A percentile compares a stretch with the other conserved stretches of the same genome.
Conservation (phyloP, 345 rosid species). For the Sonneratia caseolaris region DNA sequence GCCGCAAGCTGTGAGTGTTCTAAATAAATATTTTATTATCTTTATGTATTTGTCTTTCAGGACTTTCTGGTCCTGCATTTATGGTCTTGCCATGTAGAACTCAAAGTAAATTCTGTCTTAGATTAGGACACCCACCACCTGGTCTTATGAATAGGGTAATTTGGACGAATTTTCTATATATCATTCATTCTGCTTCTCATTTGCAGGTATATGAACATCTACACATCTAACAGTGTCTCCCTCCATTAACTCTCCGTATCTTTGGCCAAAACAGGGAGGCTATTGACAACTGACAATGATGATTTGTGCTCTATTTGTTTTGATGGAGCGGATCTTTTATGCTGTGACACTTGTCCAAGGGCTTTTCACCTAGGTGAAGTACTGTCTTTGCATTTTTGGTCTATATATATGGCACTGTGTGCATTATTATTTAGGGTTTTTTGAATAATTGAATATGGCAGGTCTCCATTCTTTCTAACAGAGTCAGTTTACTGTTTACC, state of each 20-base stretch:
- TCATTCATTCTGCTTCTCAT: conserved; percentile 6
- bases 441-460: background rate
- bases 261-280: conserved; percentile 42
- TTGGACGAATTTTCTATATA: too few species aligned
- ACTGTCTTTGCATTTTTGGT: background rate
- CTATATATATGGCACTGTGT: background rate
- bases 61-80: background rate
- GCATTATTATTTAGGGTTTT: background rate
- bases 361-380: conserved; percentile 72
- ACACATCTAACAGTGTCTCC: conserved; percentile 94
- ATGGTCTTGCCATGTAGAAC: background rate
- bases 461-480: background rate
- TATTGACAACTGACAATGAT: conserved; percentile 60
- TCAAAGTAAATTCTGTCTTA: background rate
- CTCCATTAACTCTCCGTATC: conserved; percentile 80
- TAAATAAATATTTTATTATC: background rate
- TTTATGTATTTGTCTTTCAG: background rate
- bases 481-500: background rate
- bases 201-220: conserved; percentile 76
- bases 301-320: conserved; percentile 74
- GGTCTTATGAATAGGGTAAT: background rate
- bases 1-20: conserved; percentile 83
- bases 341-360: conserved; percentile 96
- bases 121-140: background rate
- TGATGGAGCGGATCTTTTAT: conserved; percentile 80